These are phyloP conservation scores for Graphilbum fragrans DNA, from an alignment of 2,329 filamentous ascomycete genomes.

Conservation along the genomic window DNA sequence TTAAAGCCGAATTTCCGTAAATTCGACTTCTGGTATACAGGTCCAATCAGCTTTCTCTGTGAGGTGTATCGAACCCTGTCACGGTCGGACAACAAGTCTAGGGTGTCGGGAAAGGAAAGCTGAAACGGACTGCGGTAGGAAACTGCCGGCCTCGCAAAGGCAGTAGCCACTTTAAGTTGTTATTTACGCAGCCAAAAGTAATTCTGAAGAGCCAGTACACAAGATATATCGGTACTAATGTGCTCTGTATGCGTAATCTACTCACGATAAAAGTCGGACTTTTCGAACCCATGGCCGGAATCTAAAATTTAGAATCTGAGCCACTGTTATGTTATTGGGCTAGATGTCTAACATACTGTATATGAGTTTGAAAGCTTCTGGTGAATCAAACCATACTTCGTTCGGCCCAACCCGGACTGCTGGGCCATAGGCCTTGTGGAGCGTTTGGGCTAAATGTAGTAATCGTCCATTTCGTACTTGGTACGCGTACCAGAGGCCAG, in stretches of 20 bases:
- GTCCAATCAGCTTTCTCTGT: slow-evolving; percentile 36
- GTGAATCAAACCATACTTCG: slow-evolving; percentile 39
- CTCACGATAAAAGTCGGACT: slow-evolving; percentile 40
- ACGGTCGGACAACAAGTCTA: slow-evolving; percentile 39
- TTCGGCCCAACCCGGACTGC: slow-evolving; percentile 40
- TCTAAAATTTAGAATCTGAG: slow-evolving; percentile 17
- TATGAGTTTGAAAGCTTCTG: slow-evolving; percentile 32
- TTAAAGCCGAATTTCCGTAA: slow-evolving; percentile 27
- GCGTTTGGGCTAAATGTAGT: slow-evolving; percentile 24
- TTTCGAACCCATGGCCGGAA: slow-evolving; percentile 33
- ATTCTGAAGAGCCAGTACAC: not conserved
- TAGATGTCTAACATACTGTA: slow-evolving; percentile 28
- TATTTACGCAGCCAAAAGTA: not conserved
- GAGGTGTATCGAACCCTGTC: slow-evolving; percentile 32
- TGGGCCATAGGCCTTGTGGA: slow-evolving; percentile 36
- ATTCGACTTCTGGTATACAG: slow-evolving; percentile 30
- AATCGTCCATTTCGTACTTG: slow-evolving; percentile 31
- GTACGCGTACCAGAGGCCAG: slow-evolving; percentile 34
- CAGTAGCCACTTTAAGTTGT: slow-evolving; percentile 28
- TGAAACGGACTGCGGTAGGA: slow-evolving; percentile 24
- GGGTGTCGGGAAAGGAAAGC: slow-evolving; percentile 24
- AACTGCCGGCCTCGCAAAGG: slow-evolving; percentile 27
- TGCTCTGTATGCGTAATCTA: no score
- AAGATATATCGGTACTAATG: no score
- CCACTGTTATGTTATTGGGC: no score